Percentiles rank a stretch among this genome's conserved stretches.
These are phyloP conservation scores for Skeletonema tropicum DNA, from an alignment of 108 stramenopile genomes.

Conservation along the genomic window DNA sequence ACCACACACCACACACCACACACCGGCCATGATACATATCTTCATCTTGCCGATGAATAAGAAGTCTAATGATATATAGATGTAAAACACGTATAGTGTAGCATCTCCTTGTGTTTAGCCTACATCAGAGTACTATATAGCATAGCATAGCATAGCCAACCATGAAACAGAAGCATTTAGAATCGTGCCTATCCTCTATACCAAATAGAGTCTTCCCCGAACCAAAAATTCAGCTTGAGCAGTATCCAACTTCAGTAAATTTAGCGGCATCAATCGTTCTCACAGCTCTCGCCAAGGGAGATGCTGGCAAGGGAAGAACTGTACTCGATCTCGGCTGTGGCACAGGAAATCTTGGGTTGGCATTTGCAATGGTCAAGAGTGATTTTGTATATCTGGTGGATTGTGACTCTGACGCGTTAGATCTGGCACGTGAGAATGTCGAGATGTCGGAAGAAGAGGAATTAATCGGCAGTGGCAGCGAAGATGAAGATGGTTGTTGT, in stretches of 20 bases:
- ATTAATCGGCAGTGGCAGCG: slow-evolving; percentile 24
- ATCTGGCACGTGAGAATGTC: slow-evolving; percentile 67
- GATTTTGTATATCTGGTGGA: slow-evolving; percentile 77
- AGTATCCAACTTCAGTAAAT: slow-evolving; percentile 88
- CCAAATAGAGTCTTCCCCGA: slow-evolving; percentile 56
- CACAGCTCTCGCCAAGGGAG: slow-evolving; percentile 67
- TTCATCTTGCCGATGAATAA: too few relatives aligned
- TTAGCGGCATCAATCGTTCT: slow-evolving; percentile 80
- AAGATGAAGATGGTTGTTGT: slow-evolving; percentile 30
- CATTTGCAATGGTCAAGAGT: slow-evolving; percentile 73
- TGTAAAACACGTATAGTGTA: too few relatives aligned
- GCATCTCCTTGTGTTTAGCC: too few relatives aligned
- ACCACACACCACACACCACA: too few relatives aligned
- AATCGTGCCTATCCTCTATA: slow-evolving; percentile 81
- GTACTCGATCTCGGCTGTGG: slow-evolving; percentile 95
- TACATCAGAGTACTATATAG: too few relatives aligned
- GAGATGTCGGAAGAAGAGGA: slow-evolving; percentile 48
- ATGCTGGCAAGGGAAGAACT: slow-evolving; percentile 59
- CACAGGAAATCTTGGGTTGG: slow-evolving; percentile 90
- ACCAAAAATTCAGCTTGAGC: slow-evolving; percentile 84
- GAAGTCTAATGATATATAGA: too few relatives aligned
- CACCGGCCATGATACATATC: too few relatives aligned
- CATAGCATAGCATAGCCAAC: background rate
- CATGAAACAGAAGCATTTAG: slow-evolving; percentile 79
- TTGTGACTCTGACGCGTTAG: slow-evolving; percentile 84